A percentile compares a stretch with the other conserved stretches of the same genome.
phyloP scores from a whole-genome alignment of 1,139 yeast genomes.

The Yamadazyma kanchanaburiensis region DNA sequence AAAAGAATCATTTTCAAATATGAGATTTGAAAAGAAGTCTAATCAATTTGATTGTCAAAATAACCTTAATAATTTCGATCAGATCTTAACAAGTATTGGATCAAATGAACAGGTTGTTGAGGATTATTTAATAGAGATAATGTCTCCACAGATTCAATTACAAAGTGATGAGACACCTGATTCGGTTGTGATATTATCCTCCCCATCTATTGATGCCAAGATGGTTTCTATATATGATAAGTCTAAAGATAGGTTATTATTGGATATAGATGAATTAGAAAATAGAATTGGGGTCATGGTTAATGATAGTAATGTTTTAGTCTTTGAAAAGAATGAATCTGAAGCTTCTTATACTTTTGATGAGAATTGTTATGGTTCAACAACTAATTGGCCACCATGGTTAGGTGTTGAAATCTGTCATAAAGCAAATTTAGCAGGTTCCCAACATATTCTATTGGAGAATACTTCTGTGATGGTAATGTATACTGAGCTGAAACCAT shows the following conservation, averaged over 20 bases:
- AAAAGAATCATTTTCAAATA: constrained; percentile 1
- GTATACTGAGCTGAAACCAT: constrained; percentile 29
- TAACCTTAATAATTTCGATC: constrained; percentile 45
- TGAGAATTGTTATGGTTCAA: constrained; percentile 33
- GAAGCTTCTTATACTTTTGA: constrained; percentile 20
- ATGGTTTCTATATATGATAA: constrained; percentile 34
- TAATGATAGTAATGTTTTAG: constrained; percentile 39
- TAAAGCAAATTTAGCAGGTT: constrained; percentile 34
- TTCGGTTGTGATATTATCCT: constrained; percentile 49
- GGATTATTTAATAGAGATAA: constrained; percentile 64
- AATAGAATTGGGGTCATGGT: constrained; percentile 36
- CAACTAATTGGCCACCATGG: constrained; percentile 47
- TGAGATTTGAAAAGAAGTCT: constrained; percentile 2
- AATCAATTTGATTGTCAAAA: constrained; percentile 15
- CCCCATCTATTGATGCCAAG: constrained; percentile 40
- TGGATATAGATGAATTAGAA: constrained; percentile 28
- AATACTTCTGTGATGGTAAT: constrained; percentile 37
- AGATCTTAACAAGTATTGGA: constrained; percentile 42
- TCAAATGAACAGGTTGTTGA: constrained; percentile 50
- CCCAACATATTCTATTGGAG: constrained; percentile 34
- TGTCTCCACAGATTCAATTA: constrained; percentile 85
- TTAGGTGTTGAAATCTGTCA: constrained; percentile 42
- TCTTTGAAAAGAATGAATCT: constrained; percentile 26
- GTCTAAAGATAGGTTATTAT: constrained; percentile 17
- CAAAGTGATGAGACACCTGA: constrained; percentile 63